Evolutionary conservation across 352 stramenopile genomes (phyloP).

Genomic region (Phytophthora sansomeana): DNA sequence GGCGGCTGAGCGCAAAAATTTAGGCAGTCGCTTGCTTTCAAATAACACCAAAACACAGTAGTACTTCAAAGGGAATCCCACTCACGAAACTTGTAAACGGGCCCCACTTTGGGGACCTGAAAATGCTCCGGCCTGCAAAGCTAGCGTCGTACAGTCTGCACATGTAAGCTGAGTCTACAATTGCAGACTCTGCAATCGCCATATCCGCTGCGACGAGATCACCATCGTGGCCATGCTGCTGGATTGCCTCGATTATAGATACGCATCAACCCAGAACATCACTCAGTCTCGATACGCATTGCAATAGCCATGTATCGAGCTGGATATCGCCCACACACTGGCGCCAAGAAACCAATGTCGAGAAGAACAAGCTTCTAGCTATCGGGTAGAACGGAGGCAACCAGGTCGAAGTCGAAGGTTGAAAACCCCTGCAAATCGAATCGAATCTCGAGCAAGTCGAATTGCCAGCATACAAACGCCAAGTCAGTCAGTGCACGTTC

Average conservation of each 20-base stretch:
- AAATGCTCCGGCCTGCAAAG: background rate
- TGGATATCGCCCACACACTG: no score
- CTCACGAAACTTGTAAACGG: background rate
- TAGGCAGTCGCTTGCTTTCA: background rate
- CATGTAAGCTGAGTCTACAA: no score
- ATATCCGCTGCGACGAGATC: background rate
- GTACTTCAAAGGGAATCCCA: background rate
- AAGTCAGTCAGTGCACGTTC: background rate
- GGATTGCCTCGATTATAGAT: background rate
- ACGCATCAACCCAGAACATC: background rate
- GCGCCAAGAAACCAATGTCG: no score
- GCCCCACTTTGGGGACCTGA: background rate
- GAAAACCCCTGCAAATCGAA: no score
- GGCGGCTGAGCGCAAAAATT: slow-evolving; percentile 1
- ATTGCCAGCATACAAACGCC: background rate
- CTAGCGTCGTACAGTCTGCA: background rate
- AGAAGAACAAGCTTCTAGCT: no score
- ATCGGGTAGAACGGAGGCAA: no score
- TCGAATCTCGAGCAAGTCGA: no score
- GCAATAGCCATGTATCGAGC: no score
- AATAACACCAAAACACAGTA: slow-evolving; percentile 1
- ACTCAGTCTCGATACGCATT: background rate
- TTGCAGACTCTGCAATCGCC: background rate
- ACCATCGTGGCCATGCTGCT: background rate
- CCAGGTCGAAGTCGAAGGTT: no score